Percentiles rank a stretch among this genome's conserved stretches.
Evolutionary conservation across 495 filamentous ascomycete genomes (phyloP).

Genomic region (Hypoxylon rickii): DNA sequence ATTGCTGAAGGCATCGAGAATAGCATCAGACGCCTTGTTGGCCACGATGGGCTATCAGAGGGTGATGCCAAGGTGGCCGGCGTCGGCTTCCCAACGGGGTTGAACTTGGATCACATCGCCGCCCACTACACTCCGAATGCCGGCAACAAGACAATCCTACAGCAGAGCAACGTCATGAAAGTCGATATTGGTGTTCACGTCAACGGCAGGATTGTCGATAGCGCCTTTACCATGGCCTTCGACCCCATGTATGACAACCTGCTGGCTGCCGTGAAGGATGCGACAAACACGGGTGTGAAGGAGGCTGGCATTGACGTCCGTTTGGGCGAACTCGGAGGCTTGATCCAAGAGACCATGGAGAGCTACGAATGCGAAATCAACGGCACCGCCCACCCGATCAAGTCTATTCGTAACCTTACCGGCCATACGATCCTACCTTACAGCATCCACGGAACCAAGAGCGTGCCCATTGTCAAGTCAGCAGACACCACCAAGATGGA

Average conservation of each 20-base stretch:
- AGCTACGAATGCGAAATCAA: slow-evolving; percentile 83
- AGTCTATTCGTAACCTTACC: slow-evolving; percentile 84
- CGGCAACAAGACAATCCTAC: slow-evolving; percentile 81
- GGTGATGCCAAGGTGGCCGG: slow-evolving; percentile 80
- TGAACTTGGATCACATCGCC: slow-evolving; percentile 85
- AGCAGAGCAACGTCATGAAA: slow-evolving; percentile 87
- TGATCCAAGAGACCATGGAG: slow-evolving; percentile 88
- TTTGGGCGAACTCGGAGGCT: slow-evolving; percentile 73
- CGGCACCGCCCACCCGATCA: slow-evolving; percentile 78
- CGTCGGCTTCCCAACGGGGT: slow-evolving; percentile 86
- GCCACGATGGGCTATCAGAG: slow-evolving; percentile 76
- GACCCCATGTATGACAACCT: slow-evolving; percentile 85
- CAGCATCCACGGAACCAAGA: slow-evolving; percentile 86
- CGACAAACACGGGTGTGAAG: slow-evolving; percentile 85
- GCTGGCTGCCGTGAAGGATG: slow-evolving; percentile 78
- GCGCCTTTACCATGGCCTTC: slow-evolving; percentile 88
- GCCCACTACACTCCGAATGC: slow-evolving; percentile 92
- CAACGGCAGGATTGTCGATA: slow-evolving; percentile 89
- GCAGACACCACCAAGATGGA: slow-evolving; percentile 87
- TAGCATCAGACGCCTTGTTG: slow-evolving; percentile 75
- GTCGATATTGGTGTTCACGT: slow-evolving; percentile 92
- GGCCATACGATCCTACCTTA: slow-evolving; percentile 87
- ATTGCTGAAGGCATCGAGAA: slow-evolving; percentile 89
- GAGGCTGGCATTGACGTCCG: slow-evolving; percentile 83
- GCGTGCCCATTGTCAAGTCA: slow-evolving; percentile 86